A percentile compares a stretch with the other conserved stretches of the same genome.
These are phyloP conservation scores for Micractinium conductrix DNA, from an alignment of 139 green algal species.

Conservation along the genomic window DNA sequence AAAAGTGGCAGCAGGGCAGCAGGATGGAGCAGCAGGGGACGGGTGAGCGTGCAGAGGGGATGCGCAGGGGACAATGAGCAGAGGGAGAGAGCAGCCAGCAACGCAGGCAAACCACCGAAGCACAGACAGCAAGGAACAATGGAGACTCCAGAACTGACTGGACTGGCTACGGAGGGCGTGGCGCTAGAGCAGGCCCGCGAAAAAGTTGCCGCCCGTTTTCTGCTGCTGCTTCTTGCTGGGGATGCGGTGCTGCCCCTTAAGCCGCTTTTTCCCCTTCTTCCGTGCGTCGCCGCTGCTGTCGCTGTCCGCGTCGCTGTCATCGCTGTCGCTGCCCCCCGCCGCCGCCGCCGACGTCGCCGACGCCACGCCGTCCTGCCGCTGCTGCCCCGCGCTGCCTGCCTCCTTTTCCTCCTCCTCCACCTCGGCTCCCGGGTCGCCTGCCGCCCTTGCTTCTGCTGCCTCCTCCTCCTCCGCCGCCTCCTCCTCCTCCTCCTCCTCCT, in stretches of 20 bases:
- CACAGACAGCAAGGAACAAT: no score
- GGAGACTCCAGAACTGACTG: no score
- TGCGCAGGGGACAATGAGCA: no score
- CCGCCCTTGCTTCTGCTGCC: neutral
- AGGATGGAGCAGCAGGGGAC: no score
- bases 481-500: neutral
- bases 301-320: constrained; percentile 28
- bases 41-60: no score
- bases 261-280: neutral
- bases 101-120: no score
- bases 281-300: neutral
- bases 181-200: constrained; percentile 38
- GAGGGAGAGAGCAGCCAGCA: no score
- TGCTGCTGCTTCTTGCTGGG: constrained; percentile 29
- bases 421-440: neutral
- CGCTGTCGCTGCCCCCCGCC: neutral
- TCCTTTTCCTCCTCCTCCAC: neutral
- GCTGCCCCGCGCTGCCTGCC: neutral
- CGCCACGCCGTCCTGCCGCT: neutral
- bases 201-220: constrained; percentile 37
- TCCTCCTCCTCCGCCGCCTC: neutral
- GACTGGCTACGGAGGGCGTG: no score
- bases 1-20: no score
- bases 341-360: no score
- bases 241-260: constrained; percentile 45